These are phyloP conservation scores for Rhynchosporium graminicola DNA, from an alignment of 2,329 filamentous ascomycete genomes.

Conservation along the genomic window DNA sequence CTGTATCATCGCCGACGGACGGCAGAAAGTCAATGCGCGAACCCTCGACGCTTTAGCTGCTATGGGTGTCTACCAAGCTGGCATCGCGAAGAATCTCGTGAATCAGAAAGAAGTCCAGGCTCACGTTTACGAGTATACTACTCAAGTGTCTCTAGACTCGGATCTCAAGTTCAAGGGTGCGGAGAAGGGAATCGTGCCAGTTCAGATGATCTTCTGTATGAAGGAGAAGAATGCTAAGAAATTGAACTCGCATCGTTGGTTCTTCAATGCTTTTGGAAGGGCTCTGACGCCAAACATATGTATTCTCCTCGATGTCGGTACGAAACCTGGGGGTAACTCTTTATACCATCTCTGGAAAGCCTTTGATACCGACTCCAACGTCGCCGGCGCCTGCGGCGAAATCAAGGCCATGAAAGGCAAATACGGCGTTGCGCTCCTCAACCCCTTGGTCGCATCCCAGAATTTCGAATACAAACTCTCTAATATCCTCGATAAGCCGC, in stretches of 20 bases:
- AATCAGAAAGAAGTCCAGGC: conserved; percentile 94
- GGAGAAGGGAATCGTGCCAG: conserved; percentile 97
- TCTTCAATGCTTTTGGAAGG: conserved; percentile 96
- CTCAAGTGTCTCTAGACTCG: conserved; percentile 91
- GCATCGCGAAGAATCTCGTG: conserved; percentile 97
- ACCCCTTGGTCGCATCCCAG: conserved; percentile 92
- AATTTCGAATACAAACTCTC: conserved; percentile 99
- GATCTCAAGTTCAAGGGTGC: conserved; percentile 99
- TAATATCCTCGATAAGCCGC: conserved; percentile 95
- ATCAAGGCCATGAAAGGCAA: conserved; percentile 97
- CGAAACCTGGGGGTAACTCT: conserved; percentile 82
- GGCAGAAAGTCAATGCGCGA: conserved; percentile 88
- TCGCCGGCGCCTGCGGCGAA: conserved; percentile 94
- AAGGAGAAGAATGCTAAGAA: conserved; percentile 99
- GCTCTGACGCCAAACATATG: conserved; percentile 95
- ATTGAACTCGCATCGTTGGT: conserved; percentile 97
- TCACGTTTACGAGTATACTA: conserved; percentile 98
- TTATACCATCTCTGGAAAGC: conserved; percentile 99
- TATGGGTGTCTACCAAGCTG: conserved; percentile 97
- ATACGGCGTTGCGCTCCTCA: conserved; percentile 78
- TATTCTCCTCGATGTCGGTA: conserved; percentile 94
- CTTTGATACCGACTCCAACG: conserved; percentile 96
- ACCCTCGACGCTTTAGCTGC: conserved; percentile 93
- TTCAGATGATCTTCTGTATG: conserved; percentile 96
- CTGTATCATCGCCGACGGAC: conserved; percentile 92